A percentile compares a stretch with the other conserved stretches of the same genome.
Conservation (phyloP, 768 basidiomycete genomes). For the Leccinum subtestaceum region DNA sequence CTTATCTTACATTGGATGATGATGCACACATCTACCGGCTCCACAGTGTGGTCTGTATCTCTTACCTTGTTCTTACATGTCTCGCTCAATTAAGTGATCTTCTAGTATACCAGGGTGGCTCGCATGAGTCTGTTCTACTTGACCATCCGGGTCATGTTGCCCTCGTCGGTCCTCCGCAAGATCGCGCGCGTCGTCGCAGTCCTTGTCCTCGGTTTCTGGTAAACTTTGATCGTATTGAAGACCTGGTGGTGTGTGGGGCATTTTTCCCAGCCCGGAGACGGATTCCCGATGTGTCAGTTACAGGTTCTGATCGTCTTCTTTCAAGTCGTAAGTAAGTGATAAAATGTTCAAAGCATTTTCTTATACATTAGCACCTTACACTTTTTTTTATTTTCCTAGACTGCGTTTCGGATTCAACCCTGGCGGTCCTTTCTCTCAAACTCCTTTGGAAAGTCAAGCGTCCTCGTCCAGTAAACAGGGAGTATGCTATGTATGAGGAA, state of each 20-base stretch:
- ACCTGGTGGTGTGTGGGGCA: neutral
- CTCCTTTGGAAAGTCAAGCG: conserved; percentile 18
- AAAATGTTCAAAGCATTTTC: neutral
- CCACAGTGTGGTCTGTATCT: neutral
- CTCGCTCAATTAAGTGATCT: neutral
- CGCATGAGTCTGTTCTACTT: neutral
- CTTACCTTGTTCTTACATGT: neutral
- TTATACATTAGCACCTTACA: neutral
- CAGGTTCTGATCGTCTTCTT: neutral
- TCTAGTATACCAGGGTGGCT: neutral
- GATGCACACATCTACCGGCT: neutral
- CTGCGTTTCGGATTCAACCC: neutral
- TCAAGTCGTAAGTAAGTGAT: neutral
- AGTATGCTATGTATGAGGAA: no score
- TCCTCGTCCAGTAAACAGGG: neutral
- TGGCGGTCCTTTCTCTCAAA: neutral
- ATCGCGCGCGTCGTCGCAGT: neutral
- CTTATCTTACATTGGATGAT: neutral
- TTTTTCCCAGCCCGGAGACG: neutral
- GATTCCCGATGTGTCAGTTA: neutral
- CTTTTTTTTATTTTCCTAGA: neutral
- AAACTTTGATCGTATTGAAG: neutral
- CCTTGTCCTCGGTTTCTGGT: neutral
- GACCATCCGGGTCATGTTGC: neutral
- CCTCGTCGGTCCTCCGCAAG: neutral